Conservation (phyloP, 805 yeast genomes). For the Zygoascus tannicola region DNA sequence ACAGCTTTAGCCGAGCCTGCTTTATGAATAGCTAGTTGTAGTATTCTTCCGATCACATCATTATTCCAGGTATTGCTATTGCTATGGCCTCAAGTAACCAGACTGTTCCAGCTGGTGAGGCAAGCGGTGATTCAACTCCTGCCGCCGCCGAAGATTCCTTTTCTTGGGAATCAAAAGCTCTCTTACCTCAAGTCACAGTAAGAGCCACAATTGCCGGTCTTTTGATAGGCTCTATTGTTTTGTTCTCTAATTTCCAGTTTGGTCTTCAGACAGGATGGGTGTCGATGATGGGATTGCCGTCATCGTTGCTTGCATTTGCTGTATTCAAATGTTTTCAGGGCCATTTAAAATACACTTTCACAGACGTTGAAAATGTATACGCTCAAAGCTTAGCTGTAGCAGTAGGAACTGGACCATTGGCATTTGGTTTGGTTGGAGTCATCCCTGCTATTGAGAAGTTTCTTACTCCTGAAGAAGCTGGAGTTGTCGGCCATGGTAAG, state of each 20-base stretch:
- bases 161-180: conserved; percentile 11
- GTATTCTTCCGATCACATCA: too few relatives aligned
- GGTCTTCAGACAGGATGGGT: conserved; percentile 99
- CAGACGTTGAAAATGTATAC: conserved; percentile 91
- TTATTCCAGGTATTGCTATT: too few relatives aligned
- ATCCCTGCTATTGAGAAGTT: conserved; percentile 93
- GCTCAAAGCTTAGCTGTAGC: conserved; percentile 93
- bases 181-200: conserved; percentile 39
- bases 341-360: conserved; percentile 35
- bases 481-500: conserved; percentile 40
- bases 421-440: conserved; percentile 91
- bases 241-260: conserved; percentile 87
- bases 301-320: conserved; percentile 82
- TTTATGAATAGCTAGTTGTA: too few relatives aligned
- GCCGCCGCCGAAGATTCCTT: not conserved
- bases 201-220: conserved; percentile 72
- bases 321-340: conserved; percentile 52
- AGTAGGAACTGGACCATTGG: conserved; percentile 94
- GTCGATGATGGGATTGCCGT: conserved; percentile 96
- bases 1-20: too few relatives aligned
- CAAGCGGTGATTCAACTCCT: too few relatives aligned
- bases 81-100: too few relatives aligned
- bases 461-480: conserved; percentile 68
- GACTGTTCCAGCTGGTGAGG: too few relatives aligned
- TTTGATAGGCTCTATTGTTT: conserved; percentile 74